phyloP scores from a whole-genome alignment of 73 alveolate species.

The Paramecium caudatum region DNA sequence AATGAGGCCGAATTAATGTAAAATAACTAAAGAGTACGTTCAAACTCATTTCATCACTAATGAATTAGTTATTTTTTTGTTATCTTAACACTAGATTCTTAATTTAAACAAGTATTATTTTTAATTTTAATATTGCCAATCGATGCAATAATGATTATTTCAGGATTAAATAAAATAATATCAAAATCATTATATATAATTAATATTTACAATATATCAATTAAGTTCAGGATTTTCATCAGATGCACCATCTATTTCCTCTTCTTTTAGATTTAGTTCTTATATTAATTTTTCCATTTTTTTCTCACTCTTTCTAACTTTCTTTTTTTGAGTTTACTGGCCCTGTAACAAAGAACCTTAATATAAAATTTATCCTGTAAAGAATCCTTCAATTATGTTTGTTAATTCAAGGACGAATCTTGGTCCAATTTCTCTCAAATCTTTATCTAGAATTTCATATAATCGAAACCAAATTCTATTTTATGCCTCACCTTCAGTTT shows the following conservation, averaged over 20 bases:
- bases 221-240: too few species aligned
- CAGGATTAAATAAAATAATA: too few species aligned
- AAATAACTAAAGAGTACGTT: not conserved
- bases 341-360: not conserved
- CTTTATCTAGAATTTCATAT: not conserved
- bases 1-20: not conserved
- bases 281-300: slow-evolving; percentile 18
- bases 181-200: too few species aligned
- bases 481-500: slow-evolving; percentile 18
- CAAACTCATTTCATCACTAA: slow-evolving; percentile 40
- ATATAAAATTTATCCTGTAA: slow-evolving; percentile 24
- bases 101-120: too few species aligned
- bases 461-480: slow-evolving; percentile 66
- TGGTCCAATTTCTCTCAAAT: slow-evolving; percentile 59
- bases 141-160: too few species aligned
- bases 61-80: slow-evolving; percentile 42
- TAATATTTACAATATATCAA: too few species aligned
- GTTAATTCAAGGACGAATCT: slow-evolving; percentile 44
- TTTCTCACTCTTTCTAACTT: slow-evolving; percentile 50
- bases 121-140: too few species aligned
- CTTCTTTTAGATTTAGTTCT: slow-evolving; percentile 33
- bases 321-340: not conserved
- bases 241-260: not conserved
- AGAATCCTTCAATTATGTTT: not conserved
- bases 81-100: too few species aligned